phyloP scores from a whole-genome alignment of 345 rosid species.

The Eucalyptus microcorys region DNA sequence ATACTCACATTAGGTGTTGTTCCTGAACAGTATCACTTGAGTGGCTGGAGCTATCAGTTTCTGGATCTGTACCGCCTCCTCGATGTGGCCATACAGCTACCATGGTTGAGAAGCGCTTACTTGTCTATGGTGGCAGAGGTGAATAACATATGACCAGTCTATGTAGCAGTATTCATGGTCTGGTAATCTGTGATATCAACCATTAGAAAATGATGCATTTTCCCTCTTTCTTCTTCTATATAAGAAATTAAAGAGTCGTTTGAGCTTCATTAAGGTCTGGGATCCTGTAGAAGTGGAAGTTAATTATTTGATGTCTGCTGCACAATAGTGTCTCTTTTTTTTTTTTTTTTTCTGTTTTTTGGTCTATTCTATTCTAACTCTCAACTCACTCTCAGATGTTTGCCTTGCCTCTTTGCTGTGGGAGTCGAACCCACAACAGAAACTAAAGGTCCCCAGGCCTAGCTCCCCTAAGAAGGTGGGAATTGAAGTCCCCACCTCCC shows the following conservation, averaged over 20 bases:
- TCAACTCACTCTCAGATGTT: too few relatives aligned
- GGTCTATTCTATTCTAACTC: too few relatives aligned
- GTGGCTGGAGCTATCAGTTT: conserved; percentile 80
- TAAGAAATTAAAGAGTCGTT: background rate
- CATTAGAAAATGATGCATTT: background rate
- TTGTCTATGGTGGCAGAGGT: conserved; percentile 98
- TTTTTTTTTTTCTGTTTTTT: too few relatives aligned
- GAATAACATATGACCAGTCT: background rate
- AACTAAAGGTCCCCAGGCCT: too few relatives aligned
- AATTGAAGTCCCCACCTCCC: too few relatives aligned
- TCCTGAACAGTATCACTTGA: conserved; percentile 77
- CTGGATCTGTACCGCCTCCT: conserved; percentile 85
- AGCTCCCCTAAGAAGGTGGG: too few relatives aligned
- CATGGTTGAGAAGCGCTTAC: conserved; percentile 90
- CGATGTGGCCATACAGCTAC: conserved; percentile 97
- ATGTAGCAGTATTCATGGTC: background rate
- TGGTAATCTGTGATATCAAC: background rate
- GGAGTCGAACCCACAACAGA: too few relatives aligned
- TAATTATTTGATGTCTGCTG: background rate
- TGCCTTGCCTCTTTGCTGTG: too few relatives aligned
- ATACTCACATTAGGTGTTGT: background rate
- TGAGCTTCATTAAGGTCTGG: background rate
- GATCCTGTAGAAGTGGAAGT: background rate
- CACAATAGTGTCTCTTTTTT: background rate
- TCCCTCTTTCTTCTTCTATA: background rate